A percentile compares a stretch with the other conserved stretches of the same genome.
phyloP scores from a whole-genome alignment of 2,329 filamentous ascomycete genomes.

The Colletotrichum abscissum region DNA sequence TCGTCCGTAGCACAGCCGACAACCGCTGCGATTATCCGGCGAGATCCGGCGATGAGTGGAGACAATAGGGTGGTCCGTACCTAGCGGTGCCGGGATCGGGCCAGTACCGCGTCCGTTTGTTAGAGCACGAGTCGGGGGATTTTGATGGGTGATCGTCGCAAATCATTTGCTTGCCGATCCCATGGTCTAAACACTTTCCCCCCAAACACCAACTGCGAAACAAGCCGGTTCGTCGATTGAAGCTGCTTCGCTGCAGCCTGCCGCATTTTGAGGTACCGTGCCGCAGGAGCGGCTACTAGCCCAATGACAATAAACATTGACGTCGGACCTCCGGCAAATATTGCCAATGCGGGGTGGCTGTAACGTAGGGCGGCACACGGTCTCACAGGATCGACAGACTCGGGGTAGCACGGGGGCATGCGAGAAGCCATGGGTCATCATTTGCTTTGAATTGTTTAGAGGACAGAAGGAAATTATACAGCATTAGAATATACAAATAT shows the following conservation, averaged over 20 bases:
- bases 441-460: not conserved
- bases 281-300: not conserved
- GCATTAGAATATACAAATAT: slow-evolving; percentile 49
- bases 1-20: slow-evolving; percentile 12
- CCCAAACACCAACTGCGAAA: not conserved
- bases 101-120: not conserved
- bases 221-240: not conserved
- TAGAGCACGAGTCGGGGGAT: slow-evolving; percentile 1
- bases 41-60: slow-evolving; percentile 18
- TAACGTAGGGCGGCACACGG: not conserved
- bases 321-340: not conserved
- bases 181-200: not conserved
- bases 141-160: not conserved
- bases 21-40: slow-evolving; percentile 17
- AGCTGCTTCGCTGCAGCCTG: not conserved
- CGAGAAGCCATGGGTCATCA: not conserved
- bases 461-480: slow-evolving; percentile 47
- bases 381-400: not conserved
- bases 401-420: not conserved
- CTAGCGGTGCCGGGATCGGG: not conserved
- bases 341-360: not conserved
- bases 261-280: not conserved
- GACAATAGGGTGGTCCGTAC: not conserved
- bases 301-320: not conserved
- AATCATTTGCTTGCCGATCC: not conserved